phyloP scores from a whole-genome alignment of 1,284 basidiomycete species.

The Tylopilus orsonianus region DNA sequence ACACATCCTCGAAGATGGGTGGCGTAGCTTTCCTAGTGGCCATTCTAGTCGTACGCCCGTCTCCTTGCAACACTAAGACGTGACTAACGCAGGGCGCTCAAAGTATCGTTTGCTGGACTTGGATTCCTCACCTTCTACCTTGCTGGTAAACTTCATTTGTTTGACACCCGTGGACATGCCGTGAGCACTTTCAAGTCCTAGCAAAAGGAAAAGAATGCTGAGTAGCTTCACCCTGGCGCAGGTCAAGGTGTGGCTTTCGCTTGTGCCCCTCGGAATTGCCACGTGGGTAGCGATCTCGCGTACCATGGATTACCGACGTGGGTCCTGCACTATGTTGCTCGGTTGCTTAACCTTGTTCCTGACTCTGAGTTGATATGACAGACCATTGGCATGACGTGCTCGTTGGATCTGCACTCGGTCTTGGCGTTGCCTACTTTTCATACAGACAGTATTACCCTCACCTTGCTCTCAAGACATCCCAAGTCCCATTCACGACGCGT shows the following conservation, averaged over 20 bases:
- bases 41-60: constrained; percentile 58
- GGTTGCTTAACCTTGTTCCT: background rate
- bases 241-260: constrained; percentile 67
- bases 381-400: constrained; percentile 59
- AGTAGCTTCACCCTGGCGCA: constrained; percentile 21
- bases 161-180: constrained; percentile 61
- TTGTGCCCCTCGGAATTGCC: constrained; percentile 62
- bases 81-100: background rate
- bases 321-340: constrained; percentile 21
- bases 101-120: constrained; percentile 73
- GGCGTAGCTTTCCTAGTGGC: constrained; percentile 76
- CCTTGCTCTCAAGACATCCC: constrained; percentile 36
- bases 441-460: constrained; percentile 47
- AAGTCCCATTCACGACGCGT: constrained; percentile 49
- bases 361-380: constrained; percentile 13
- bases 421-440: constrained; percentile 47
- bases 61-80: background rate
- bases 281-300: constrained; percentile 67
- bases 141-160: constrained; percentile 74
- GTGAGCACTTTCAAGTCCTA: constrained; percentile 34
- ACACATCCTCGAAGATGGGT: constrained; percentile 59
- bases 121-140: constrained; percentile 74
- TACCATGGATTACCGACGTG: constrained; percentile 67
- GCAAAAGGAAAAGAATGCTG: background rate
- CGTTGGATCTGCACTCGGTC: constrained; percentile 51